Percentiles rank a stretch among this genome's conserved stretches.
Evolutionary conservation across 2,329 filamentous ascomycete species (phyloP).

Genomic region (Ascochyta fabae): DNA sequence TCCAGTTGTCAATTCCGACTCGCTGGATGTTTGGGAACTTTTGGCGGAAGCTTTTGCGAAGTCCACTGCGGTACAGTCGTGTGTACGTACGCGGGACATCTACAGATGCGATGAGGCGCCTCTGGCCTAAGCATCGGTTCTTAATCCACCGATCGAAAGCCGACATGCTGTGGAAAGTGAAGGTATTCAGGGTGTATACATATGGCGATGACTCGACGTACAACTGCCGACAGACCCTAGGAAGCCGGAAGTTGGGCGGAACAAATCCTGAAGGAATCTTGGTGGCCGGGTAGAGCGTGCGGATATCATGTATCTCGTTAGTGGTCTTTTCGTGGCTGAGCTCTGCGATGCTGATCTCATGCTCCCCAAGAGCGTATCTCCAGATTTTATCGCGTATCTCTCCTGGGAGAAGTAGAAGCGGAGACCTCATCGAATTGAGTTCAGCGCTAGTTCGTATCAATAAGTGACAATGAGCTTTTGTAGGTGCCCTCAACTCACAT

Average conservation of each 20-base stretch:
- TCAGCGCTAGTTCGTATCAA: conserved; percentile 2
- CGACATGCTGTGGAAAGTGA: conserved; percentile 1
- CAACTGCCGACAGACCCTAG: conserved; percentile 14
- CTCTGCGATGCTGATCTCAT: conserved; percentile 6
- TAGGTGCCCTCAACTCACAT: not conserved
- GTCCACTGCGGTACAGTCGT: conserved; percentile 7
- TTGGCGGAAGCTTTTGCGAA: conserved; percentile 8
- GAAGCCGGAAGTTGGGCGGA: conserved; percentile 5
- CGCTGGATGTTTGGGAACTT: conserved; percentile 21
- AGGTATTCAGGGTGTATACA: conserved; percentile 3
- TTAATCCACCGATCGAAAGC: conserved; percentile 18
- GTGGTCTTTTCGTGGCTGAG: not conserved
- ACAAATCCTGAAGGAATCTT: not conserved
- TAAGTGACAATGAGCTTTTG: not conserved
- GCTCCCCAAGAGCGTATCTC: conserved; percentile 12
- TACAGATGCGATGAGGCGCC: conserved; percentile 15
- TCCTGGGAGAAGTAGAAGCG: conserved; percentile 21
- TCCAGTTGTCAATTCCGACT: conserved; percentile 14
- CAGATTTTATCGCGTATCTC: conserved; percentile 26
- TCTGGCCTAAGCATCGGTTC: conserved; percentile 14
- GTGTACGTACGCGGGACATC: conserved; percentile 18
- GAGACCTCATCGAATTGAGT: conserved; percentile 17
- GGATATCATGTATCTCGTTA: not conserved
- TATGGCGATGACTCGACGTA: conserved; percentile 17
- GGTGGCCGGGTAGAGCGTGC: not conserved